Conservation (phyloP, 2,329 filamentous ascomycete species). For the Golovinomyces cichoracearum region DNA sequence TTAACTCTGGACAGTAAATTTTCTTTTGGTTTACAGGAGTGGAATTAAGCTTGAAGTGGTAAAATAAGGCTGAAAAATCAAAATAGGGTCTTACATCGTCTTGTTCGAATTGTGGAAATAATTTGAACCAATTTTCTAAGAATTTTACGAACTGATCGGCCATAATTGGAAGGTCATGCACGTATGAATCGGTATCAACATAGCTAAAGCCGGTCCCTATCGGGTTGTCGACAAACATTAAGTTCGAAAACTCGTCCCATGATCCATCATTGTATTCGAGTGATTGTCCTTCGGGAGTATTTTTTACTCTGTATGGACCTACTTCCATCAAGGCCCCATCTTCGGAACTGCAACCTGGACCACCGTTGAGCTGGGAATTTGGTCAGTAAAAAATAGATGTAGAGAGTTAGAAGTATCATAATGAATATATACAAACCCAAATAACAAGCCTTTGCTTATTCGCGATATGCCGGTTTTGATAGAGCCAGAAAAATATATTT, state of each 20-base stretch:
- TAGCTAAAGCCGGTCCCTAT: slow-evolving; percentile 94
- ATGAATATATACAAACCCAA: slow-evolving; percentile 3
- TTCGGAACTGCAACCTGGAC: slow-evolving; percentile 89
- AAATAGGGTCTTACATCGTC: slow-evolving; percentile 88
- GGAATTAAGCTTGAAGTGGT: not conserved
- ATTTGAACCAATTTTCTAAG: slow-evolving; percentile 64
- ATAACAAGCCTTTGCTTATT: slow-evolving; percentile 75
- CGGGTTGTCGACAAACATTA: slow-evolving; percentile 91
- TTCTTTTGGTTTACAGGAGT: not conserved
- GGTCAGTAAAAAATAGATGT: not conserved
- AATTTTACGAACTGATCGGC: slow-evolving; percentile 68
- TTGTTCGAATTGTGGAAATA: slow-evolving; percentile 76
- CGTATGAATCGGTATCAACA: slow-evolving; percentile 65
- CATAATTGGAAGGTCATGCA: slow-evolving; percentile 73
- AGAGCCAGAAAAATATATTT: slow-evolving; percentile 98
- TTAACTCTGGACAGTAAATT: slow-evolving; percentile 3
- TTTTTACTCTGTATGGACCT: slow-evolving; percentile 67
- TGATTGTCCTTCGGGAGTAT: slow-evolving; percentile 28
- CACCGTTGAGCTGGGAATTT: slow-evolving; percentile 36
- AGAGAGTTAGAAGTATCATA: not conserved
- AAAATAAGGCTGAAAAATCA: too few relatives aligned
- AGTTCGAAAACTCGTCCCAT: slow-evolving; percentile 93
- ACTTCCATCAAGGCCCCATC: slow-evolving; percentile 57
- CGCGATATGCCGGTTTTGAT: slow-evolving; percentile 82
- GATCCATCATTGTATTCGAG: slow-evolving; percentile 73